phyloP scores from a whole-genome alignment of 1,139 yeast species.

The Spencermartinsiella ligniputridi region DNA sequence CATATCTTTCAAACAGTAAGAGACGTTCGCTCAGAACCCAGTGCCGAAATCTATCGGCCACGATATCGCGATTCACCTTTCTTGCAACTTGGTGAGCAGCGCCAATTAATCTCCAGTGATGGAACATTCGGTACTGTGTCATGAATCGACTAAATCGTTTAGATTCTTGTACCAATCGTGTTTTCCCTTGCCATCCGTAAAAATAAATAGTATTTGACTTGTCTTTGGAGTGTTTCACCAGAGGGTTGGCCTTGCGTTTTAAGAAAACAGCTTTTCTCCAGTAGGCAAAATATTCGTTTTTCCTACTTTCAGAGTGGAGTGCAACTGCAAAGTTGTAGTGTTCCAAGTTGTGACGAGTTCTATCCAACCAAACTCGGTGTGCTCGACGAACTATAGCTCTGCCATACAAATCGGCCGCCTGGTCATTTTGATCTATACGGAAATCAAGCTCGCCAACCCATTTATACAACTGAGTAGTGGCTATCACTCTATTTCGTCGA shows the following conservation, averaged over 20 bases:
- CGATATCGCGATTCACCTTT: slow-evolving; percentile 7
- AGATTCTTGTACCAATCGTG: slow-evolving; percentile 17
- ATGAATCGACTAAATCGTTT: slow-evolving; percentile 19
- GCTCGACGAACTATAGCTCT: slow-evolving; percentile 1
- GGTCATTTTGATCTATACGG: not conserved
- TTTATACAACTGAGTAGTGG: slow-evolving; percentile 1
- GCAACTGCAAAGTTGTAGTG: no score
- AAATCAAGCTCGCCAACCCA: slow-evolving; percentile 9
- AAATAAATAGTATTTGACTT: slow-evolving; percentile 4
- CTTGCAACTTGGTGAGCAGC: slow-evolving; percentile 6
- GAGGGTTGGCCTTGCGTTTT: not conserved
- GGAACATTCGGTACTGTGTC: slow-evolving; percentile 13
- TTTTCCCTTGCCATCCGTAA: slow-evolving; percentile 16
- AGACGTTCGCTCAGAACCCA: slow-evolving; percentile 21
- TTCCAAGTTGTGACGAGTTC: not conserved
- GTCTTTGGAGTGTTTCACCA: not conserved
- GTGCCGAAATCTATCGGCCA: slow-evolving; percentile 10
- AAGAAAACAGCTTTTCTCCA: slow-evolving; percentile 13
- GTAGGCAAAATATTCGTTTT: slow-evolving; percentile 3
- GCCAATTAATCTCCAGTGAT: slow-evolving; percentile 18
- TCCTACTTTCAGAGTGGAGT: no score
- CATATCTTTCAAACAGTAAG: slow-evolving; percentile 12
- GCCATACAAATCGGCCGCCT: slow-evolving; percentile 3
- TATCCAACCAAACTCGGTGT: slow-evolving; percentile 7
- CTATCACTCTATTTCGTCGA: not conserved